A percentile compares a stretch with the other conserved stretches of the same genome.
phyloP scores from a whole-genome alignment of 352 stramenopile species.

The Globisporangium polare region DNA sequence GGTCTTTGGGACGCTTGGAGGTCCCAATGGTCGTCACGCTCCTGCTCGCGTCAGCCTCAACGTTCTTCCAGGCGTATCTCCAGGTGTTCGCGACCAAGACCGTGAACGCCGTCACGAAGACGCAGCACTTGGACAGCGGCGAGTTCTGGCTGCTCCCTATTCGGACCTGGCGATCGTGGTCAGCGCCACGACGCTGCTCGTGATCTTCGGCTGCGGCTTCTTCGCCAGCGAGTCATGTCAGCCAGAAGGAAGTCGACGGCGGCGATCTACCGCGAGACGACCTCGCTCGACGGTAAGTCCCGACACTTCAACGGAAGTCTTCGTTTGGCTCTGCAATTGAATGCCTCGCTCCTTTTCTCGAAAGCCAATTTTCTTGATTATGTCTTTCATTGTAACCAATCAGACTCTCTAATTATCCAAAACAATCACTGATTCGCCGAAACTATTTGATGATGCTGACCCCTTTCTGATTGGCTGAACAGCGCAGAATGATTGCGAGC shows the following conservation, averaged over 20 bases:
- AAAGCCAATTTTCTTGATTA: too few relatives aligned
- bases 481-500: not conserved
- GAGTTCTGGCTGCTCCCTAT: constrained; percentile 44
- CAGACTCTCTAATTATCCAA: too few relatives aligned
- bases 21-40: constrained; percentile 41
- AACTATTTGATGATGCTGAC: not conserved
- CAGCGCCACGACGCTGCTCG: constrained; percentile 20
- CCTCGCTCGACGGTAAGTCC: not conserved
- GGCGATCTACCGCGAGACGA: not conserved
- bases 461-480: not conserved
- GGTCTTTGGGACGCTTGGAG: constrained; percentile 34
- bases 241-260: not conserved
- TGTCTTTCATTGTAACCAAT: too few relatives aligned
- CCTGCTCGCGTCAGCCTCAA: constrained; percentile 27
- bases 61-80: constrained; percentile 30
- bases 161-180: constrained; percentile 20
- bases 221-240: not conserved
- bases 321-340: not conserved
- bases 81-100: constrained; percentile 34
- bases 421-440: too few relatives aligned
- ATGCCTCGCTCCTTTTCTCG: not conserved
- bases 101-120: constrained; percentile 39
- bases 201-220: constrained; percentile 32
- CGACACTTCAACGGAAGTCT: constrained; percentile 1
- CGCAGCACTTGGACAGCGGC: constrained; percentile 33